phyloP scores from a whole-genome alignment of 2,329 filamentous ascomycete species.

The Venturia pyrina region DNA sequence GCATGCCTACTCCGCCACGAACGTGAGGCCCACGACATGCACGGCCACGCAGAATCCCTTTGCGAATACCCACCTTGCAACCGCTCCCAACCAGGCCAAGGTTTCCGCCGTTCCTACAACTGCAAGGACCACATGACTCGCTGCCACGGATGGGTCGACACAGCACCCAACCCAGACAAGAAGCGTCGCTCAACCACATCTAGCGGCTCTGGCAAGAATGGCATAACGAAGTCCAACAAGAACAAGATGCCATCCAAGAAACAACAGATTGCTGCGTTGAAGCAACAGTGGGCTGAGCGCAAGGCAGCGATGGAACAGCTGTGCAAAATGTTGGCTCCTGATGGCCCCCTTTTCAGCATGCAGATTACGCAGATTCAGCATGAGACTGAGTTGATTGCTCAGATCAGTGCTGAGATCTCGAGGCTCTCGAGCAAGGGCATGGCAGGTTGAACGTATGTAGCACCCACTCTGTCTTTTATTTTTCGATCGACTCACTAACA shows the following conservation, averaged over 20 bases:
- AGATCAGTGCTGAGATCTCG: neutral
- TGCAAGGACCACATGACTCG: slow-evolving; percentile 94
- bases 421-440: neutral
- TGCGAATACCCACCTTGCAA: slow-evolving; percentile 86
- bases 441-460: neutral
- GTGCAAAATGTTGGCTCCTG: neutral
- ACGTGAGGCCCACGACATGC: slow-evolving; percentile 90
- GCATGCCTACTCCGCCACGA: slow-evolving; percentile 91
- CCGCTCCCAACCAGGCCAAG: slow-evolving; percentile 68
- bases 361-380: slow-evolving; percentile 6
- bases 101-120: slow-evolving; percentile 94
- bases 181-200: slow-evolving; percentile 4
- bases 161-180: slow-evolving; percentile 3
- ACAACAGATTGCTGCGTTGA: slow-evolving; percentile 6
- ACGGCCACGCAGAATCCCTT: slow-evolving; percentile 86
- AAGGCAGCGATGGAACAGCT: slow-evolving; percentile 8
- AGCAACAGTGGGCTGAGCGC: slow-evolving; percentile 4
- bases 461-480: too few relatives aligned
- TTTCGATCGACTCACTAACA: too few relatives aligned
- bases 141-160: slow-evolving; percentile 54
- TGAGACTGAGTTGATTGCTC: slow-evolving; percentile 4
- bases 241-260: slow-evolving; percentile 2
- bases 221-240: neutral
- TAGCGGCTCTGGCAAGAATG: neutral
- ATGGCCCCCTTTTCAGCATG: slow-evolving; percentile 8